Evolutionary conservation across 2,329 filamentous ascomycete genomes (phyloP).

Genomic region (Botrytis aclada): DNA sequence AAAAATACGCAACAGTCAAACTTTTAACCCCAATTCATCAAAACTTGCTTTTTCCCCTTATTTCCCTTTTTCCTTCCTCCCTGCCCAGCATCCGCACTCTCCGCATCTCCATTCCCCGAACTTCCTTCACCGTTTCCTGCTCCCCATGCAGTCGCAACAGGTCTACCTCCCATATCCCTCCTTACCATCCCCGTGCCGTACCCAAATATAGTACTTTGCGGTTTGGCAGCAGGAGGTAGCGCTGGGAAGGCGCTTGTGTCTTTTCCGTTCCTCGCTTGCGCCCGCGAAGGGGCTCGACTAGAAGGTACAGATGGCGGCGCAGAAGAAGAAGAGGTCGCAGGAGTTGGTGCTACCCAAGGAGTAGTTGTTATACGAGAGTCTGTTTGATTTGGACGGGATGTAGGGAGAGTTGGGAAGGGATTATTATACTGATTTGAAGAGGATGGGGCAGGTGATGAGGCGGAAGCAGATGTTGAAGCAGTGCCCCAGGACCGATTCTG

Average conservation of each 20-base stretch:
- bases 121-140: conserved; percentile 31
- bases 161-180: conserved; percentile 45
- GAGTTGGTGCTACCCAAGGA: conserved; percentile 38
- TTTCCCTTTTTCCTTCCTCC: conserved; percentile 53
- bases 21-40: conserved; percentile 38
- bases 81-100: conserved; percentile 26
- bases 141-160: conserved; percentile 27
- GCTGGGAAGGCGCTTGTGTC: conserved; percentile 72
- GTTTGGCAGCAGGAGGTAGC: conserved; percentile 73
- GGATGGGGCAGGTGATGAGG: conserved; percentile 18
- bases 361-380: conserved; percentile 36
- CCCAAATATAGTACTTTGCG: conserved; percentile 59
- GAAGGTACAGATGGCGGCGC: conserved; percentile 27
- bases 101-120: conserved; percentile 22
- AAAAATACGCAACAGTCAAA: neutral
- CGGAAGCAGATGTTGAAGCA: conserved; percentile 31
- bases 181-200: conserved; percentile 56
- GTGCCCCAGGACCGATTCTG: conserved; percentile 56
- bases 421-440: conserved; percentile 41
- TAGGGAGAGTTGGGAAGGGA: conserved; percentile 46
- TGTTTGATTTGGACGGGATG: conserved; percentile 28
- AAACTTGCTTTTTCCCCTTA: conserved; percentile 59
- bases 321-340: conserved; percentile 36
- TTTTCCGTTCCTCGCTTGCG: conserved; percentile 9
- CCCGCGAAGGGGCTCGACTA: conserved; percentile 22